These are phyloP conservation scores for Nakataea oryzae DNA, from an alignment of 2,329 filamentous ascomycete species.

Conservation along the genomic window DNA sequence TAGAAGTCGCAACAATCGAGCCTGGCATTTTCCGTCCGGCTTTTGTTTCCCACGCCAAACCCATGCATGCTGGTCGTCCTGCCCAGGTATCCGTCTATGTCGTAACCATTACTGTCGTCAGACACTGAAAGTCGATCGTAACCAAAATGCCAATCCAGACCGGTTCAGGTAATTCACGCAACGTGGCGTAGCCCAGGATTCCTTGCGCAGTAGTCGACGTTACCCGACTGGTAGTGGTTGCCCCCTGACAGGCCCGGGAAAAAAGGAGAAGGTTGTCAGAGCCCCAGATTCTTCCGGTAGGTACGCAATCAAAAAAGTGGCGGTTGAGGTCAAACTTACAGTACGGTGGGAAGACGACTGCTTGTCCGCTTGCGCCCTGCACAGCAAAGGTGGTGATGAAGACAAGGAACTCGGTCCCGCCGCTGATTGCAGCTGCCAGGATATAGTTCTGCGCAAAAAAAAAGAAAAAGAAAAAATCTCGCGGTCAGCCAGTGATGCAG, in stretches of 20 bases:
- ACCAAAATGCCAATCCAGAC: neutral
- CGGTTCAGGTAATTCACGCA: neutral
- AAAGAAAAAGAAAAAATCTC: neutral
- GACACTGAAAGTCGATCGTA: neutral
- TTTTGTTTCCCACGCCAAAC: neutral
- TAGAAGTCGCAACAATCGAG: neutral
- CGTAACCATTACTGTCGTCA: neutral
- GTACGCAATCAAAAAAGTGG: neutral
- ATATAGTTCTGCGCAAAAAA: slow-evolving; percentile 20
- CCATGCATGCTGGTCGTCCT: neutral
- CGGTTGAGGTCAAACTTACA: slow-evolving; percentile 3
- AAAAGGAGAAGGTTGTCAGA: neutral
- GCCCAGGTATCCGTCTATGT: neutral
- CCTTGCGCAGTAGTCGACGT: slow-evolving; percentile 8
- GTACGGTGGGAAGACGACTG: slow-evolving; percentile 18
- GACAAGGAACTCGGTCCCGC: slow-evolving; percentile 25
- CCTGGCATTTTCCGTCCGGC: too few relatives aligned
- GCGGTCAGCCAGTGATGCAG: neutral
- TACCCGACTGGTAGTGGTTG: slow-evolving; percentile 7
- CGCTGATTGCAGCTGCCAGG: slow-evolving; percentile 26
- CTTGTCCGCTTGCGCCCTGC: slow-evolving; percentile 28
- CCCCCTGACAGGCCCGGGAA: neutral
- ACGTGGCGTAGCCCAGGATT: slow-evolving; percentile 5
- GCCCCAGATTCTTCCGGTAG: neutral
- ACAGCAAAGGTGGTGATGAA: slow-evolving; percentile 31